Conservation (phyloP, 257 asterid genomes). For the Avicennia marina region DNA sequence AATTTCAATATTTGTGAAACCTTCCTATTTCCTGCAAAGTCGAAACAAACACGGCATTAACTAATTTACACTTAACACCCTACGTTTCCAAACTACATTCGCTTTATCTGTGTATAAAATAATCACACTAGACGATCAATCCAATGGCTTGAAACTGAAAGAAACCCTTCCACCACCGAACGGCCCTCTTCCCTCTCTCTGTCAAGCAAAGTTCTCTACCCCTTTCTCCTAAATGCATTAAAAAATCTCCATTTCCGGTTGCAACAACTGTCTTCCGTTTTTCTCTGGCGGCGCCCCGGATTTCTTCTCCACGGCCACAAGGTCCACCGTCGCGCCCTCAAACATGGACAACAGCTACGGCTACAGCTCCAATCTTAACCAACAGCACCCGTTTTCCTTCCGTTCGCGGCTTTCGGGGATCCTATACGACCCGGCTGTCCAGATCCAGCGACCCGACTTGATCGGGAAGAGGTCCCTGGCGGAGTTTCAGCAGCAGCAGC, state of each 20-base stretch:
- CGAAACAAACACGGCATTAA: too few relatives aligned
- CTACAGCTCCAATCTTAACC: conserved; percentile 13
- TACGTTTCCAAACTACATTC: too few relatives aligned
- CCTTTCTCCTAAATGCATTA: conserved; percentile 23
- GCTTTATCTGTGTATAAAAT: too few relatives aligned
- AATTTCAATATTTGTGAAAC: too few relatives aligned
- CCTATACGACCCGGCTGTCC: conserved; percentile 42
- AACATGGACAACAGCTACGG: conserved; percentile 23
- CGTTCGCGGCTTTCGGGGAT: conserved; percentile 59
- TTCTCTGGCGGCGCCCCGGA: conserved; percentile 56
- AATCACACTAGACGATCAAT: too few relatives aligned
- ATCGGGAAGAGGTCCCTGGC: conserved; percentile 62
- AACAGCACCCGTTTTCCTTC: conserved; percentile 38
- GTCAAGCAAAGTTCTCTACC: conserved; percentile 5
- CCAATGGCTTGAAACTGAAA: conserved; percentile 32
- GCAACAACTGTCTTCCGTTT: conserved; percentile 49
- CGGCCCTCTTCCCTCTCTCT: not conserved
- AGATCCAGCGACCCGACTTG: conserved; percentile 49
- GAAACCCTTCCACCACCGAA: not conserved
- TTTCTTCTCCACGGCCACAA: conserved; percentile 44
- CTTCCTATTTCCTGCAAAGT: too few relatives aligned
- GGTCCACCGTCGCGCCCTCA: conserved; percentile 27
- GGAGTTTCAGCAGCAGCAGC: conserved; percentile 55
- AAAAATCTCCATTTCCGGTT: not conserved
- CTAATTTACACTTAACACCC: too few relatives aligned